phyloP scores from a whole-genome alignment of 192 early-diverging fungal genomes.

The Umbelopsis vinacea region DNA sequence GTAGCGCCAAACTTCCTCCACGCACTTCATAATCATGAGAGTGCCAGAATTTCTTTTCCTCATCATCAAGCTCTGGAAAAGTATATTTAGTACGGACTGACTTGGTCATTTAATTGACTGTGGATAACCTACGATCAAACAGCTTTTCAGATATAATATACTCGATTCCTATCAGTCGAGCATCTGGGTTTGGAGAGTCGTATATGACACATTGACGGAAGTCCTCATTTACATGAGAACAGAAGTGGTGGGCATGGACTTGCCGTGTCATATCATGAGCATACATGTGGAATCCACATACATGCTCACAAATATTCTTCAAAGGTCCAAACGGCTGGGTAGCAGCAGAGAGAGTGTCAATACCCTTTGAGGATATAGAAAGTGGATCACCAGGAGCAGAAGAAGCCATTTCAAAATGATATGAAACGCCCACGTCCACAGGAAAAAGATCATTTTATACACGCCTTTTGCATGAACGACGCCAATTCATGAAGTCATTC shows the following conservation, averaged over 20 bases:
- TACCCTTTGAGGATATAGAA: not conserved
- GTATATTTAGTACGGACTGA: not conserved
- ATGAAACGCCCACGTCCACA: not conserved
- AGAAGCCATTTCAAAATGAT: not conserved
- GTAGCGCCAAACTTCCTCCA: constrained; percentile 43
- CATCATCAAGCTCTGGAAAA: constrained; percentile 36
- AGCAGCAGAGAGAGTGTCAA: not conserved
- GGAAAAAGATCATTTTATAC: not conserved
- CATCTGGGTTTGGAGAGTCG: constrained; percentile 42
- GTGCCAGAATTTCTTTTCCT: constrained; percentile 63
- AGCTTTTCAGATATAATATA: constrained; percentile 62
- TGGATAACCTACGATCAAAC: constrained; percentile 43
- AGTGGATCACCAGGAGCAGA: constrained; percentile 12
- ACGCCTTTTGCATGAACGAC: not conserved
- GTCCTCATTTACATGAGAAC: constrained; percentile 51
- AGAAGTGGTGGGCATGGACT: constrained; percentile 58
- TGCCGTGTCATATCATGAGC: constrained; percentile 50
- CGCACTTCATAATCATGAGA: constrained; percentile 62
- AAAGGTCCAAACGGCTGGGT: constrained; percentile 3
- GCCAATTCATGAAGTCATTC: not conserved
- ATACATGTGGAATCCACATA: constrained; percentile 52
- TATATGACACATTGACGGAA: constrained; percentile 63
- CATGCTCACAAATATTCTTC: constrained; percentile 43
- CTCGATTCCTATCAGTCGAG: constrained; percentile 59
- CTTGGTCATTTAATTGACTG: not conserved